Evolutionary conservation across 768 basidiomycete genomes (phyloP).

Genomic region (Xerocomus brunneocitrinus): DNA sequence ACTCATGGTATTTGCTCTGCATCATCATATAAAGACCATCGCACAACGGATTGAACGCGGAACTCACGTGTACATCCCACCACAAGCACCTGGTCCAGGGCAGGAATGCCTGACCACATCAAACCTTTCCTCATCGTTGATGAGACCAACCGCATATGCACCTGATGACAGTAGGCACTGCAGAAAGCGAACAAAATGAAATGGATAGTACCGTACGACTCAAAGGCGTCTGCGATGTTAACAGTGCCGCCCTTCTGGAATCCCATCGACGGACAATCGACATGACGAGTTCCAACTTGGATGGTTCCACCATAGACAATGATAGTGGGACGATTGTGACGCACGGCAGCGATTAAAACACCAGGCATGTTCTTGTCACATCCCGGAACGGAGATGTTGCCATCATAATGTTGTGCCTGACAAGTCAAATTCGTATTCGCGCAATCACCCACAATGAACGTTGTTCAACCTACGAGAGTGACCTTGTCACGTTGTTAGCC

Average conservation of each 20-base stretch:
- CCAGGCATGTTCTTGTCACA: slow-evolving; percentile 96
- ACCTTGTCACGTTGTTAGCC: slow-evolving; percentile 37
- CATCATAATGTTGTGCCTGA: slow-evolving; percentile 86
- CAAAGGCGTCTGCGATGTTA: slow-evolving; percentile 81
- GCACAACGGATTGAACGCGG: not conserved
- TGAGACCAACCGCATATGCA: slow-evolving; percentile 71
- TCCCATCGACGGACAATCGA: slow-evolving; percentile 79
- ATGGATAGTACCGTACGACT: slow-evolving; percentile 60
- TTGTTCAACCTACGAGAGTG: slow-evolving; percentile 41
- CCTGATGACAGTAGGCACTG: slow-evolving; percentile 38
- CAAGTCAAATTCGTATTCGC: not conserved
- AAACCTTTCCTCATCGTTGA: slow-evolving; percentile 73
- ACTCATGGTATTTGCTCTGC: slow-evolving; percentile 84
- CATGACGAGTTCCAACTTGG: slow-evolving; percentile 65
- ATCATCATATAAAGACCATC: not conserved
- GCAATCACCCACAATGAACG: not conserved
- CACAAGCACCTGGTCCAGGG: slow-evolving; percentile 80
- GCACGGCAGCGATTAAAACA: slow-evolving; percentile 78
- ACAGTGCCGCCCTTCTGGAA: slow-evolving; percentile 75
- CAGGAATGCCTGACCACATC: slow-evolving; percentile 86
- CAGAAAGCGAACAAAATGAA: not conserved
- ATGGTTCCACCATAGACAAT: slow-evolving; percentile 88
- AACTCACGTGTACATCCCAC: slow-evolving; percentile 80
- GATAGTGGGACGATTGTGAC: slow-evolving; percentile 85
- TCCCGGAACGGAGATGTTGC: slow-evolving; percentile 80